phyloP scores from a whole-genome alignment of 2,329 filamentous ascomycete genomes.

The Lecanosticta acicola region DNA sequence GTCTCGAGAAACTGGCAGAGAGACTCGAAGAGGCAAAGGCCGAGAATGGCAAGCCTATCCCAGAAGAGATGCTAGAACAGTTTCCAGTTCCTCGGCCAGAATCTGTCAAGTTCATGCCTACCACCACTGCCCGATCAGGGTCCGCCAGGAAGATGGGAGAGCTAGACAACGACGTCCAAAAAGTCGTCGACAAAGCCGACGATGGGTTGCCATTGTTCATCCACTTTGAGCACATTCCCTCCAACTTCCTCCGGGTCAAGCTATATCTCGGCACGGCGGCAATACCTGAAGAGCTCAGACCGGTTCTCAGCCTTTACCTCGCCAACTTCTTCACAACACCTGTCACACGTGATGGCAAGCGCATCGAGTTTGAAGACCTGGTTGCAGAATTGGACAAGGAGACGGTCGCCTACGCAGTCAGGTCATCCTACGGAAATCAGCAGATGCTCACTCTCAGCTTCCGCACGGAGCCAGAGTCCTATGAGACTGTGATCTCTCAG shows the following conservation, averaged over 20 bases:
- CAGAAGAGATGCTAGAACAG: constrained; percentile 68
- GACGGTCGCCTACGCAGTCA: constrained; percentile 76
- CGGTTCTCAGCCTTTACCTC: constrained; percentile 74
- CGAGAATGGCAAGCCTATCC: constrained; percentile 84
- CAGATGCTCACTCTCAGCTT: constrained; percentile 79
- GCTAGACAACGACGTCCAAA: constrained; percentile 64
- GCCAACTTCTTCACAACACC: constrained; percentile 95
- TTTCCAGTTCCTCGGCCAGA: constrained; percentile 80
- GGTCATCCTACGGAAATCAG: constrained; percentile 64
- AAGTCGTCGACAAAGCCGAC: constrained; percentile 64
- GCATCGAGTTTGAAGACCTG: constrained; percentile 82
- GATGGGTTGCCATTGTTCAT: constrained; percentile 67
- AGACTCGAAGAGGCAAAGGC: constrained; percentile 77
- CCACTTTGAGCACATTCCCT: constrained; percentile 93
- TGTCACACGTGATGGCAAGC: constrained; percentile 67
- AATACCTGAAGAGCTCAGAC: constrained; percentile 76
- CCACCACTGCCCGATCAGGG: constrained; percentile 76
- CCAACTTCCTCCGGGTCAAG: constrained; percentile 83
- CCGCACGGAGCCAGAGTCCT: constrained; percentile 83
- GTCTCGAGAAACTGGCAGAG: constrained; percentile 66
- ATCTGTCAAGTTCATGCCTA: constrained; percentile 92
- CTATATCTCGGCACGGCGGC: constrained; percentile 72
- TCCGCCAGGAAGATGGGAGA: constrained; percentile 65
- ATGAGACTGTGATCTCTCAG: constrained; percentile 75
- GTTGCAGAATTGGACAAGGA: constrained; percentile 87